Base-by-base conservation (phyloP, 129 eudicot species). In the Pseudognaphalium luteoalbum region DNA sequence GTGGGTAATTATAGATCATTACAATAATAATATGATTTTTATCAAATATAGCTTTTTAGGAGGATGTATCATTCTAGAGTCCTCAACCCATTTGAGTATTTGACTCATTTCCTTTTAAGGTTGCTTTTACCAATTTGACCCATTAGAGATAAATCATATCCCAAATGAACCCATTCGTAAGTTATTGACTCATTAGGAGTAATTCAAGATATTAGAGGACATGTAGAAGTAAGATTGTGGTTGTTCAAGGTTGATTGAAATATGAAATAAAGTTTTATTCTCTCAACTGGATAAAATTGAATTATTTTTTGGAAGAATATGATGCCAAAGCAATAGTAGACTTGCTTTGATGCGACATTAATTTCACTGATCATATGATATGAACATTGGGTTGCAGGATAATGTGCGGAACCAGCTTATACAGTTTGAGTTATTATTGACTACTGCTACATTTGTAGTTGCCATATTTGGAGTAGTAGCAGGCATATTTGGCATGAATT, bases 381-480 rank as follows among this genome's bases (percentile, higher is more conserved):
- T 33, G 9, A 57, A 71, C 15, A 22, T 71, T 33, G 60, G 32
- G 58, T 63, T 86, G 86, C 93, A 89, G 99, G 97, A 89, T 72
- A 91, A 89, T 71, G 97, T 91, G 37, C 86, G 97, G 75, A 91
- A 94, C 83, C 96, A 94, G 82, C 97, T 94, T 76, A 88, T 94
- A 76, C 99, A 91, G 70, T 94, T 94, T 61, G 97, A 94, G 83
- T 80, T 94, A 81, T 57, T 94, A 66, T 77, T 94, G 42, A 91
- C 99, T 10, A 91, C 97, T 8, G 99, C 96, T 5, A 87, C 99
- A 28, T 94, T 94, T 70, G 99, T 91, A 15, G 97, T 91, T 33
- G 97, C 97, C n/a, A 91, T 94, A 60, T 91, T 86, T 66, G 97
- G 97, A 7, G 97, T 94, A 80, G 99, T 89, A 37, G 96, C 99